phyloP scores from a whole-genome alignment of 1,139 yeast species.

The Meyerozyma athensensis region DNA sequence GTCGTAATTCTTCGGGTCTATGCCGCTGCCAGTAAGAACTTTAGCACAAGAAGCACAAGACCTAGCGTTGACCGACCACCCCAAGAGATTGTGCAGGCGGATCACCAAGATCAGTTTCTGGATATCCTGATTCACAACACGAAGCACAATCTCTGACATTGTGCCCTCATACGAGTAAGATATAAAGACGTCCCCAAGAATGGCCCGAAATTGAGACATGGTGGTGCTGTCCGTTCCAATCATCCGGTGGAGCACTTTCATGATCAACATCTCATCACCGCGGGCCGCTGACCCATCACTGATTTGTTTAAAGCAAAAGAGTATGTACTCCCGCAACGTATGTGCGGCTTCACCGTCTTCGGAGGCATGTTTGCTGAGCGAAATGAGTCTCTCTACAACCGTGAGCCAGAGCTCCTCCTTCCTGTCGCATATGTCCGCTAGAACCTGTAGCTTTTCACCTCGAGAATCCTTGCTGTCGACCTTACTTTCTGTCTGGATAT shows the following conservation, averaged over 20 bases:
- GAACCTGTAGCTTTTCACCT: constrained; percentile 7
- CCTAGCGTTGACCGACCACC: constrained; percentile 55
- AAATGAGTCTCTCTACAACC: constrained; percentile 27
- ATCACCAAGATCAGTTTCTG: constrained; percentile 39
- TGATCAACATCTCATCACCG: constrained; percentile 4
- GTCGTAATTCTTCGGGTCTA: constrained; percentile 34
- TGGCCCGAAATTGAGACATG: constrained; percentile 34
- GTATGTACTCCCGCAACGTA: constrained; percentile 29
- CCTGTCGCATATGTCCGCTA: constrained; percentile 17
- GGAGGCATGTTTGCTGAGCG: constrained; percentile 18
- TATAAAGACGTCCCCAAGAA: constrained; percentile 58
- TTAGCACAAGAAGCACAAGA: constrained; percentile 72
- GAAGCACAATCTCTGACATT: constrained; percentile 49
- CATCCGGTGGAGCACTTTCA: constrained; percentile 9
- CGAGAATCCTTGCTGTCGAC: neutral
- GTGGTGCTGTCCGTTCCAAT: constrained; percentile 8
- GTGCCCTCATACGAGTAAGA: constrained; percentile 63
- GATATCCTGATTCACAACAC: constrained; percentile 52
- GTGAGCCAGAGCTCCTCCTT: constrained; percentile 39
- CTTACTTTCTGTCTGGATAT: neutral
- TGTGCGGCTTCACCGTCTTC: neutral
- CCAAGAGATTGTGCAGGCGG: constrained; percentile 38
- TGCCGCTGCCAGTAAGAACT: constrained; percentile 56
- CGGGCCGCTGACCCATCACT: constrained; percentile 24
- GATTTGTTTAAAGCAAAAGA: constrained; percentile 47